Base-by-base conservation (phyloP, 331 rosid genomes). In the Malus hybrid region DNA sequence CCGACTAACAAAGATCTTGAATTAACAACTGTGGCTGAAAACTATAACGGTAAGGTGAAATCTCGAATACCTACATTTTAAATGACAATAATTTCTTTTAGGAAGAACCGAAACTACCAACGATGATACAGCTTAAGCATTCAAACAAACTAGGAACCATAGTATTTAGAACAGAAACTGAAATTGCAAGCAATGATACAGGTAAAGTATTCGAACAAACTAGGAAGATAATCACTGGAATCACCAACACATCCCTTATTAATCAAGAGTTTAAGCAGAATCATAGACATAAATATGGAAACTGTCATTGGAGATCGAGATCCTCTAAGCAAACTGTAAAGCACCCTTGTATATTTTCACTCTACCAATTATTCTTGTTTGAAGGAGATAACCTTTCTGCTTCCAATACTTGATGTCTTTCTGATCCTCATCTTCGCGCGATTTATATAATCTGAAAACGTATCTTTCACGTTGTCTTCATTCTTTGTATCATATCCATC, bases 361-460 rank as follows among this genome's bases (percentile, higher is more conserved):
- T 57, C 53, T 30, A 36, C 44, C 0, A 9, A 46, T 65, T 63
- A 44, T 9, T 81, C 74, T 65, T 29, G 16, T 36, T 66, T 26
- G 70, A 28, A 74, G 70, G 66, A 50, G 66, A 32, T 10, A 56
- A 60, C 44, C 36, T 63, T 68, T 36, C 72, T 62, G 63, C 44
- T 75, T 80, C 80, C 79, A 16, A 63, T 19, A 63, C 71, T 55
- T 2, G 84, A 13, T 18, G 65, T 56, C 56, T 70, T 81, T 19
- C 62, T 76, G 75, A 71, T 44, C 71, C 62, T 76, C 78, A 71
- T 44, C 71, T 76, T 81, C 0, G 70, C 78, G 1, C 67, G 81
- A 50, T 46, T 30, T 22, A 81, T 71, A 26, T 65, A 81, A 5
- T 71, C 78, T 0, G 71, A 70, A 66, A 81, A 76, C 22, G n/a